Percentiles rank a stretch among this genome's conserved stretches.
Conservation (phyloP, 495 filamentous ascomycete genomes). For the Sporormia fimetaria region DNA sequence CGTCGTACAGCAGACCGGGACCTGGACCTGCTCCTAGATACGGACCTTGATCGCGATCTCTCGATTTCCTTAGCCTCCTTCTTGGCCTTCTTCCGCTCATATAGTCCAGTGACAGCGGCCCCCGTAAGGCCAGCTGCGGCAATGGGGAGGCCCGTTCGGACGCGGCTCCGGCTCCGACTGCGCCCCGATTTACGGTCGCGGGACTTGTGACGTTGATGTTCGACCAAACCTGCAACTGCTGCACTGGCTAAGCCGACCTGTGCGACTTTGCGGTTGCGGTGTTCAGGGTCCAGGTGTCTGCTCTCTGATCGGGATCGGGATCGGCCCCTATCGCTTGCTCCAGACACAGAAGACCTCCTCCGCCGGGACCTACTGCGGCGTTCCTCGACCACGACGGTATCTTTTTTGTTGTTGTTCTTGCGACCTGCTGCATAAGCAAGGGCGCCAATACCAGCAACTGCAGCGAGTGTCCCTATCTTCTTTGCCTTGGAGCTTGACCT, state of each 20-base stretch:
- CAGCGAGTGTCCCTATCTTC: conserved; percentile 60
- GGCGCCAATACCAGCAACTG: conserved; percentile 49
- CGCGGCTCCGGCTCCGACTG: conserved; percentile 48
- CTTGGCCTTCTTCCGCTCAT: conserved; percentile 62
- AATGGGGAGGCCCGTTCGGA: conserved; percentile 52
- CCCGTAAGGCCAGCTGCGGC: conserved; percentile 66
- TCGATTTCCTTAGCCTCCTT: conserved; percentile 48
- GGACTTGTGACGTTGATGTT: conserved; percentile 64
- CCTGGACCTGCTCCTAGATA: conserved; percentile 43
- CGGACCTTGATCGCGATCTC: conserved; percentile 37
- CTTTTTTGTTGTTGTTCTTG: conserved; percentile 51
- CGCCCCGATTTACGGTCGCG: conserved; percentile 44
- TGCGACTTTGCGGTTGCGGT: conserved; percentile 57
- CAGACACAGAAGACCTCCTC: conserved; percentile 44
- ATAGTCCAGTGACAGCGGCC: conserved; percentile 68
- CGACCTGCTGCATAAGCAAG: conserved; percentile 48
- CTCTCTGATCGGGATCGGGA: conserved; percentile 23
- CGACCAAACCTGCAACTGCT: conserved; percentile 61
- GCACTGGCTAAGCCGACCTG: conserved; percentile 71
- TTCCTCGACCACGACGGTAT: conserved; percentile 43
- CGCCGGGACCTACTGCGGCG: conserved; percentile 58
- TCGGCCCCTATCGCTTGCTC: conserved; percentile 28
- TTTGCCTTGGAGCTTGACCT: conserved; percentile 46
- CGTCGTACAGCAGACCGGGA: conserved; percentile 43
- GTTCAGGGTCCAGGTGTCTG: conserved; percentile 42